These are phyloP conservation scores for Fusarium ambrosium DNA, from an alignment of 2,329 filamentous ascomycete genomes.

Conservation along the genomic window DNA sequence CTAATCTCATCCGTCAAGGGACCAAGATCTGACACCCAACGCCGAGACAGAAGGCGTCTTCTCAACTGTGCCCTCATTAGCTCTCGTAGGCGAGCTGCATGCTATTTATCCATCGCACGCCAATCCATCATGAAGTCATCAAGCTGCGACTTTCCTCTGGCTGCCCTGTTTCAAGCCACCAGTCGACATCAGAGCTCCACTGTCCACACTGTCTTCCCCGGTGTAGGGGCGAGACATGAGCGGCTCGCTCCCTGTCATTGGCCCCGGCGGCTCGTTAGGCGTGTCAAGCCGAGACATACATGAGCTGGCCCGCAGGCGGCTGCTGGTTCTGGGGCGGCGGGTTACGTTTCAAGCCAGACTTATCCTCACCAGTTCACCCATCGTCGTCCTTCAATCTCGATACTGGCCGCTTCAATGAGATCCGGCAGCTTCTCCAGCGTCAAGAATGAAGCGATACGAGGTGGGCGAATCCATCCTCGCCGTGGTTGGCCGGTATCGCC, in stretches of 20 bases:
- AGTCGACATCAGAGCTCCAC: slow-evolving; percentile 24
- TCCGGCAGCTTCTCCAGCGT: slow-evolving; percentile 13
- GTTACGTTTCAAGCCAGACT: slow-evolving; percentile 26
- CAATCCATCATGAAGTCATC: slow-evolving; percentile 10
- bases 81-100: slow-evolving; percentile 9
- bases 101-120: slow-evolving; percentile 1
- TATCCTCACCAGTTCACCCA: slow-evolving; percentile 28
- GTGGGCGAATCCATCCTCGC: slow-evolving; percentile 12
- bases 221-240: slow-evolving; percentile 28
- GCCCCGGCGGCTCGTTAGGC: slow-evolving; percentile 17
- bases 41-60: not conserved
- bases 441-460: slow-evolving; percentile 27
- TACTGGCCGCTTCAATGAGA: slow-evolving; percentile 2
- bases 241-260: slow-evolving; percentile 26
- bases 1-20: slow-evolving; percentile 19
- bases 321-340: slow-evolving; percentile 7
- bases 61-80: not conserved
- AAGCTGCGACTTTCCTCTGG: slow-evolving; percentile 15
- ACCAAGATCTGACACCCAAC: slow-evolving; percentile 14
- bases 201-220: slow-evolving; percentile 25
- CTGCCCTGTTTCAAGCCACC: slow-evolving; percentile 24
- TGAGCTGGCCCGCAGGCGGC: slow-evolving; percentile 20
- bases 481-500: slow-evolving; percentile 22
- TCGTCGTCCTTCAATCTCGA: slow-evolving; percentile 26
- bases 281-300: slow-evolving; percentile 40